These are phyloP conservation scores for Talaromyces piceae DNA, from an alignment of 2,329 filamentous ascomycete species.

Conservation along the genomic window DNA sequence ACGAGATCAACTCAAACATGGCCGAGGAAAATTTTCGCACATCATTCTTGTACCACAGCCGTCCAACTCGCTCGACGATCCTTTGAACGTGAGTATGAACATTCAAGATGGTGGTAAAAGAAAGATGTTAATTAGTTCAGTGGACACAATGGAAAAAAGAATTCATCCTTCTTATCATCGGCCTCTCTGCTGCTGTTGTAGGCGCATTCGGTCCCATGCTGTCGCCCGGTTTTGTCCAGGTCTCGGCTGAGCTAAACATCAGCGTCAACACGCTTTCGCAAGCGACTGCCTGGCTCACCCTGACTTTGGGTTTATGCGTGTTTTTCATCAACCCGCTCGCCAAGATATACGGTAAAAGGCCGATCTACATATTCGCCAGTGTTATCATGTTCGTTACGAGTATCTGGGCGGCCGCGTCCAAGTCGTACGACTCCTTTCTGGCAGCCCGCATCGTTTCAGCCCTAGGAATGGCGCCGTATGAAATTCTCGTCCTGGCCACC, in stretches of 20 bases:
- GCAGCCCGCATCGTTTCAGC: constrained; percentile 1
- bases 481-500: constrained; percentile 5
- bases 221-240: constrained; percentile 8
- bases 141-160: constrained; percentile 11
- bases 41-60: constrained; percentile 10
- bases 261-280: constrained; percentile 6
- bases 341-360: constrained; percentile 8
- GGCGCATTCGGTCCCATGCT: constrained; percentile 10
- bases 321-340: constrained; percentile 7
- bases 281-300: constrained; percentile 7
- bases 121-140: not conserved
- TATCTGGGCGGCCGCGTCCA: constrained; percentile 2
- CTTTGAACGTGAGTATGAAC: constrained; percentile 4
- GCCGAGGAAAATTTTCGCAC: constrained; percentile 3
- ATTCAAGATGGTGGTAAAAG: not conserved
- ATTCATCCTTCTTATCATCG: constrained; percentile 9
- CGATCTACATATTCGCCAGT: constrained; percentile 5
- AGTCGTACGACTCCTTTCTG: constrained; percentile 3
- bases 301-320: constrained; percentile 6
- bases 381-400: constrained; percentile 3
- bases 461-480: constrained; percentile 7
- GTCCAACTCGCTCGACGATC: constrained; percentile 5
- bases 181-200: constrained; percentile 7
- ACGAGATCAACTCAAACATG: constrained; percentile 4
- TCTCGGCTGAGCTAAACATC: constrained; percentile 3